Evolutionary conservation across 2,329 filamentous ascomycete species (phyloP).

Genomic region (Penicillium sp.): DNA sequence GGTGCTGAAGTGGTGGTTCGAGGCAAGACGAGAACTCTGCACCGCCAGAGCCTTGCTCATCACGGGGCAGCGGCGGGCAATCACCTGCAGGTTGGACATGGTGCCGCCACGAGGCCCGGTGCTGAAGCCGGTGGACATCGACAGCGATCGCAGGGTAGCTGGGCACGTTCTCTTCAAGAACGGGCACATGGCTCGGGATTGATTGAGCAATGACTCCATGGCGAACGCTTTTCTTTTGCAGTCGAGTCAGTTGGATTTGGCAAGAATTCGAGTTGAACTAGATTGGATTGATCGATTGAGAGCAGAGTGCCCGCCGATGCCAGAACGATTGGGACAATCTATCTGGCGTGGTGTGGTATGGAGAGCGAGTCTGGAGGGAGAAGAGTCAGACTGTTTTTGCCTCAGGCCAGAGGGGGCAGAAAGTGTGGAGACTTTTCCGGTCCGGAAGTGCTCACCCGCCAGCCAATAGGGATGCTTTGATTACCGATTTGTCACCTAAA

Average conservation of each 20-base stretch:
- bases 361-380: background rate
- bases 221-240: background rate
- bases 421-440: background rate
- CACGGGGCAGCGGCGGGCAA: conserved; percentile 91
- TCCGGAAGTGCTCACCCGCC: background rate
- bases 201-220: conserved; percentile 88
- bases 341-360: background rate
- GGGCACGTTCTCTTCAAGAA: conserved; percentile 95
- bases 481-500: no score
- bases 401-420: background rate
- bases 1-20: conserved; percentile 39
- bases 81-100: conserved; percentile 94
- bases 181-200: conserved; percentile 94
- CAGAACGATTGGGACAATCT: background rate
- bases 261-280: background rate
- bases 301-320: background rate
- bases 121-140: conserved; percentile 57
- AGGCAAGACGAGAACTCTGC: conserved; percentile 53
- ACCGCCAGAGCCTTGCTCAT: conserved; percentile 97
- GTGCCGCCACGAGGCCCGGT: conserved; percentile 75
- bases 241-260: background rate
- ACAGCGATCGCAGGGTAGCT: conserved; percentile 84
- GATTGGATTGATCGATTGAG: background rate
- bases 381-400: background rate
- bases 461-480: background rate